These are phyloP conservation scores for Terfezia claveryi DNA, from an alignment of 495 filamentous ascomycete genomes.

Conservation along the genomic window DNA sequence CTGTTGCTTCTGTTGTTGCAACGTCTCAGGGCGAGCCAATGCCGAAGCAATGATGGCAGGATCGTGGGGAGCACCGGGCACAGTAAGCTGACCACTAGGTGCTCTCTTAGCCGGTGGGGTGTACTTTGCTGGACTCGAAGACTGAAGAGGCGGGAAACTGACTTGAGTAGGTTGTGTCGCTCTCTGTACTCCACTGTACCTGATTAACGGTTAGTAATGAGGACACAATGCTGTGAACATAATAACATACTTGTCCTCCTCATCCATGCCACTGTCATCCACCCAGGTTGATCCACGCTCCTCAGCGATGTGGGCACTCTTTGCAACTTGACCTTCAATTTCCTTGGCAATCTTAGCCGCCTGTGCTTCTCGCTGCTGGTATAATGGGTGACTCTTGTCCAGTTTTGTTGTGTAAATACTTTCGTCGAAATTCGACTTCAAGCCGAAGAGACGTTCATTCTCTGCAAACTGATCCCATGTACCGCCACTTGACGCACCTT, in stretches of 20 bases:
- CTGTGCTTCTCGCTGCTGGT: conserved; percentile 48
- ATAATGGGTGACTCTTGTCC: conserved; percentile 57
- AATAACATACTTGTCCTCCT: conserved; percentile 63
- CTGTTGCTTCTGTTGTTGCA: conserved; percentile 22
- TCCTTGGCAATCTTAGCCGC: conserved; percentile 74
- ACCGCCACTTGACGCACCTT: conserved; percentile 24
- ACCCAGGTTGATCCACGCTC: conserved; percentile 52
- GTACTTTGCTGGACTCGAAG: conserved; percentile 51
- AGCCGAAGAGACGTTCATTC: conserved; percentile 70
- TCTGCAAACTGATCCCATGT: conserved; percentile 85
- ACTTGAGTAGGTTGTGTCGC: conserved; percentile 18
- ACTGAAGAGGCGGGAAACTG: conserved; percentile 3
- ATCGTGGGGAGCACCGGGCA: conserved; percentile 51
- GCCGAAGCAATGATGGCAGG: conserved; percentile 65
- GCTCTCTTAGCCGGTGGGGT: conserved; percentile 71
- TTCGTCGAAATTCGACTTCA: conserved; percentile 76
- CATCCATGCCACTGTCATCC: conserved; percentile 47
- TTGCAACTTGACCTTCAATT: conserved; percentile 38
- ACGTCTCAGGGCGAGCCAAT: conserved; percentile 32
- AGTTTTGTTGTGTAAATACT: conserved; percentile 83
- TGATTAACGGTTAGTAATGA: conserved; percentile 17
- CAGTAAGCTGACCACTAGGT: conserved; percentile 47
- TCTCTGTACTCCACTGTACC: conserved; percentile 80
- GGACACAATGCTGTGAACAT: background rate
- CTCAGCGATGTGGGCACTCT: conserved; percentile 57